Percentiles rank a stretch among this genome's conserved stretches.
Conservation (phyloP, 495 filamentous ascomycete genomes). For the Aspergillus mulundensis region DNA sequence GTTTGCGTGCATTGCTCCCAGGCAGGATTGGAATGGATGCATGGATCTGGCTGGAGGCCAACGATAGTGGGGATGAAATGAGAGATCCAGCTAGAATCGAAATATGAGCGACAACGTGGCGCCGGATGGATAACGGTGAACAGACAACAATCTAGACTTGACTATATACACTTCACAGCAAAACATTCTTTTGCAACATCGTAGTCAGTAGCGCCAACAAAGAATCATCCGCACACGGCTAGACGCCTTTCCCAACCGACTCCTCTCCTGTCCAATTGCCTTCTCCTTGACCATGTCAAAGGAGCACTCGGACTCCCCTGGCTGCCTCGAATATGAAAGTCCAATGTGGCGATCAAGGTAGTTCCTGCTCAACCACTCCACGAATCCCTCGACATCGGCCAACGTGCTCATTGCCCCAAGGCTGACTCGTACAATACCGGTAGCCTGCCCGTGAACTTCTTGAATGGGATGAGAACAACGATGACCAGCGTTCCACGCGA, state of each 20-base stretch:
- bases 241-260: background rate
- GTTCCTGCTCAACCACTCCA: constrained; percentile 52
- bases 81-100: too few relatives aligned
- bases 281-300: background rate
- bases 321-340: background rate
- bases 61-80: too few relatives aligned
- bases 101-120: too few relatives aligned
- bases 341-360: constrained; percentile 29
- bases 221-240: background rate
- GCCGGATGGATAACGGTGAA: too few relatives aligned
- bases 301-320: background rate
- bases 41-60: too few relatives aligned
- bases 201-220: too few relatives aligned
- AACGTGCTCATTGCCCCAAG: constrained; percentile 68
- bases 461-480: constrained; percentile 54
- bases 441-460: constrained; percentile 52
- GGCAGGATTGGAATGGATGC: too few relatives aligned
- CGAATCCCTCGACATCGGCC: constrained; percentile 54
- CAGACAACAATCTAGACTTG: too few relatives aligned
- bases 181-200: too few relatives aligned
- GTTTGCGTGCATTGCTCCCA: too few relatives aligned
- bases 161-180: too few relatives aligned
- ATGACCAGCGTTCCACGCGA: constrained; percentile 59
- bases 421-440: constrained; percentile 62
- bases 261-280: background rate